A percentile compares a stretch with the other conserved stretches of the same genome.
Evolutionary conservation across 116 monocot species (phyloP).

Genomic region (Zostera marina): DNA sequence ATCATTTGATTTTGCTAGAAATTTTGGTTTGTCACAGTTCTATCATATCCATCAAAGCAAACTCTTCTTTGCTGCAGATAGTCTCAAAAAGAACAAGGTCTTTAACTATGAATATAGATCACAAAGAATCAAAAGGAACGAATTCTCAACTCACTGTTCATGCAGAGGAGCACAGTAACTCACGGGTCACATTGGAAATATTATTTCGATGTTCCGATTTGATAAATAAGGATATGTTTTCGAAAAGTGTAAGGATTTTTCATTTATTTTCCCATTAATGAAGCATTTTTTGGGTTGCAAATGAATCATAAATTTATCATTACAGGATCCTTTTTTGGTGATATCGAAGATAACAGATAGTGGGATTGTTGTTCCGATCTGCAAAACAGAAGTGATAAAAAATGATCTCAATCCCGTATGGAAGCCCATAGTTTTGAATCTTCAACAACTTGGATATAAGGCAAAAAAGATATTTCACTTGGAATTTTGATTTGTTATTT

Average conservation of each 20-base stretch:
- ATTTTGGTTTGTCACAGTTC: background rate
- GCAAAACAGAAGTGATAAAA: constrained; percentile 81
- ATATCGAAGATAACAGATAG: constrained; percentile 55
- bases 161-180: constrained; percentile 52
- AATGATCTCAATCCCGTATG: constrained; percentile 86
- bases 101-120: constrained; percentile 38
- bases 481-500: background rate
- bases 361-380: constrained; percentile 61
- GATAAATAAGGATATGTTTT: constrained; percentile 82
- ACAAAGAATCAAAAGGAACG: constrained; percentile 20
- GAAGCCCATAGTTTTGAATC: constrained; percentile 60
- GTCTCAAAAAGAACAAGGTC: constrained; percentile 31
- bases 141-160: constrained; percentile 37
- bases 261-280: background rate
- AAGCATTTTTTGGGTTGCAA: background rate
- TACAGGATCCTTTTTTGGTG: constrained; percentile 83
- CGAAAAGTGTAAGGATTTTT: constrained; percentile 65
- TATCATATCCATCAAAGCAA: background rate
- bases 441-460: constrained; percentile 87
- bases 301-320: background rate
- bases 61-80: constrained; percentile 29
- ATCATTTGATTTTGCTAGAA: too few relatives aligned
- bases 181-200: constrained; percentile 56
- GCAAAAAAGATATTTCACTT: constrained; percentile 12
- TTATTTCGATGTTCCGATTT: constrained; percentile 56